Base-by-base conservation (phyloP, 768 basidiomycete species). In the Leccinum fibrillosum region DNA sequence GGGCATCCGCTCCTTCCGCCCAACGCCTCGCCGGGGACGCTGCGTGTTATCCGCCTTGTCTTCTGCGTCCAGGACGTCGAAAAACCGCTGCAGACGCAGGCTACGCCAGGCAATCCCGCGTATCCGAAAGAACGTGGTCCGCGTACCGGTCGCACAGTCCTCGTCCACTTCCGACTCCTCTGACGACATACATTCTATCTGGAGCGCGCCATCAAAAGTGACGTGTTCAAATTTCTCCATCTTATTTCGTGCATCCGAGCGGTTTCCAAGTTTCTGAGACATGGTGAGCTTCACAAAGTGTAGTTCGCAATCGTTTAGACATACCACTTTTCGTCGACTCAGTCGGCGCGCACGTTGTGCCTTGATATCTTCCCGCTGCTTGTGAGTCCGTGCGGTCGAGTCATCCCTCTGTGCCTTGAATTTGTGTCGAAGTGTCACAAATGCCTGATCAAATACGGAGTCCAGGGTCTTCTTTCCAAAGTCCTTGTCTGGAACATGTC, bases 181-280 rank as follows among this genome's bases (percentile, higher is more conserved):
- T 30, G 85, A 86, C 26, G 89, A 91, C 85, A 90, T 89, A 71
- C 88, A 90, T 49, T 90, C 89, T 19, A 83, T 60, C 59, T 86
- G 84, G 56, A 91, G 70, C 13, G 89, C 88, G 13, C 83, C 82
- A 64, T 90, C 86, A 65, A 90, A 90, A 13, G 75, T 78, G 25
- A 82, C 75, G 69, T 89, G 84, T 55, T 83, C 79, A 58, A 89
- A 86, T 0, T 66, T 73, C 25, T 72, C 72, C 25, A 83, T 69
- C 54, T 78, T 82, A 62, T 82, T 74, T 23, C 89, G 80, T 26
- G 82, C 77, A 26, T 83, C 84, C 9, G 81, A 78, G 21, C 89
- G 88, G 70, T 81, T 83, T 54, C 70, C 79, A 45, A 90, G 80
- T 79, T 91, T 91, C 89, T 90, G 26, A 11, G 8, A n/a, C 15